A percentile compares a stretch with the other conserved stretches of the same genome.
phyloP scores from a whole-genome alignment of 2,329 filamentous ascomycete species.

The Chaetomium globosum region DNA sequence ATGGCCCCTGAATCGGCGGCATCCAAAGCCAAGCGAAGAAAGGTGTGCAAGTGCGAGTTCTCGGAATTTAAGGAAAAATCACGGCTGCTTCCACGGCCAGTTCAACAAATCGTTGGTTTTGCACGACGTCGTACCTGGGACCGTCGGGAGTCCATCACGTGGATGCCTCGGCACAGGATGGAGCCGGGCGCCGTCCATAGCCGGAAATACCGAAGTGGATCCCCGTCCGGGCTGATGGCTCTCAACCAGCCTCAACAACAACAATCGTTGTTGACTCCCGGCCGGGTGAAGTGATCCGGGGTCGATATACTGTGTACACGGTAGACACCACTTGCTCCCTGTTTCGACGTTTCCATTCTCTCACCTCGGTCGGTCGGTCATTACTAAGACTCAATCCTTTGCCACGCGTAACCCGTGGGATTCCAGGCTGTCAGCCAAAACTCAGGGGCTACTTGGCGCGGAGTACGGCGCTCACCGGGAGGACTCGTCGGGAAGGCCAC shows the following conservation, averaged over 20 bases:
- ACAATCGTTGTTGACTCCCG: background rate
- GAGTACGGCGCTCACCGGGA: background rate
- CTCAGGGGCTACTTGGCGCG: background rate
- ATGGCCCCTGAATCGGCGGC: background rate
- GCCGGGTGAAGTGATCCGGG: slow-evolving; percentile 15
- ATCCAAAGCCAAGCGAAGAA: background rate
- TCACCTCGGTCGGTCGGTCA: background rate
- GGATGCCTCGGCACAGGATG: slow-evolving; percentile 20
- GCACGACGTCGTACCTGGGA: background rate
- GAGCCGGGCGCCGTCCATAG: background rate
- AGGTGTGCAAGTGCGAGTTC: background rate
- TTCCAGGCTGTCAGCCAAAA: background rate
- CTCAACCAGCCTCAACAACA: background rate
- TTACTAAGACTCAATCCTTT: background rate
- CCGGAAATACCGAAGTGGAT: slow-evolving; percentile 19
- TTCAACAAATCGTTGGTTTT: background rate
- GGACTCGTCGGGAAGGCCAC: background rate
- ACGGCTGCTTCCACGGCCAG: background rate
- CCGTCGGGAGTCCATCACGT: slow-evolving; percentile 8
- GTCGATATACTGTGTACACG: background rate
- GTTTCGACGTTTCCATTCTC: background rate
- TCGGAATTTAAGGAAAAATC: background rate
- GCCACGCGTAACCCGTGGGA: background rate
- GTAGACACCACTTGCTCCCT: background rate
- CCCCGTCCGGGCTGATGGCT: slow-evolving; percentile 1